Base-by-base conservation (phyloP, 2,329 filamentous ascomycete genomes). In the Pseudogymnoascus sp. region DNA sequence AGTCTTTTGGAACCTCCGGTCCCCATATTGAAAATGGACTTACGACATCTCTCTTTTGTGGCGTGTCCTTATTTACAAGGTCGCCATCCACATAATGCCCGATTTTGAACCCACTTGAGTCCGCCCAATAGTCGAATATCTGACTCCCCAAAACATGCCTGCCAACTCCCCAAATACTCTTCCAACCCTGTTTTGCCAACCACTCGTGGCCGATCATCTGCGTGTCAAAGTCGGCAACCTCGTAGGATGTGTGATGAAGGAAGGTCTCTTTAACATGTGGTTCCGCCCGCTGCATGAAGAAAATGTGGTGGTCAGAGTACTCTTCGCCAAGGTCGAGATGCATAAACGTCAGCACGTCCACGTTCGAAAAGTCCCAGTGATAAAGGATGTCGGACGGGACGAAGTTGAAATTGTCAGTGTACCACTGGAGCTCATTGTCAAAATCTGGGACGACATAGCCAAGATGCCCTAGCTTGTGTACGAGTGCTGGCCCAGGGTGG, bases 81-180 rank as follows among this genome's bases (percentile, higher is more conserved):
- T 90, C 87, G 0, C 87, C 87, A 70, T 89, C 87, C 11, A 85
- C 84, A 68, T 89, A 90, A 72, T 89, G 85, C 74, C 88, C 85
- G 70, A 88, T 77, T 73, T 87, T 87, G 70, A 86, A 85, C 0
- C 78, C 78, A 2, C 77, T 79, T 0, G 82, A 81, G 72, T 89
- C 86, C 69, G 26, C 26, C 85, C 86, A 88, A 72, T 89, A 89
- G 68, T 89, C 86, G 67, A 90, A 90, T 60, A 90, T 83, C 74
- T 89, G 87, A 65, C 81, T 84, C 3, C 87, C 87, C 66, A 89
- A 77, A 35, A 89, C 81, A 75, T 90, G 87, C 59, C 88, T 75
- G 0, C 88, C 88, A 0, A 90, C 82, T 2, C 88, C 88, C 88
- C 88, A 90, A 64, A 85, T 85, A 67, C 78, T 81, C 67, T 78